A percentile compares a stretch with the other conserved stretches of the same genome.
Conservation (phyloP, 495 filamentous ascomycete genomes). For the Hapsidospora chrysogenum region DNA sequence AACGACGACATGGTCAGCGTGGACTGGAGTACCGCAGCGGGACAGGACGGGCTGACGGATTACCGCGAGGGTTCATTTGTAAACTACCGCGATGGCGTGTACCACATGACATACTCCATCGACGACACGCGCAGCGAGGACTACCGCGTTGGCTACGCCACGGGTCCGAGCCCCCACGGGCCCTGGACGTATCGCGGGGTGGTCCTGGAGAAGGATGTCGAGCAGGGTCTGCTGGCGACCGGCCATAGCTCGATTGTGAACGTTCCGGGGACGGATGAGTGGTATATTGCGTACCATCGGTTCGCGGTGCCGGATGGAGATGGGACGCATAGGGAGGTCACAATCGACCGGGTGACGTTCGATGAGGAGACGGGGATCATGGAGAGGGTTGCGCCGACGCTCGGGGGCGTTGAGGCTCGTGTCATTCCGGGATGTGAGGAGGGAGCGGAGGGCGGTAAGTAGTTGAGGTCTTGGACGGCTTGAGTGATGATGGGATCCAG, state of each 20-base stretch:
- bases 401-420: not conserved
- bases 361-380: constrained; percentile 4
- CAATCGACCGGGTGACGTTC: constrained; percentile 6
- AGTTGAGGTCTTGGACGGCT: too few relatives aligned
- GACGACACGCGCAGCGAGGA: constrained; percentile 7
- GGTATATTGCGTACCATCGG: constrained; percentile 9
- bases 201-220: constrained; percentile 6
- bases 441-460: too few relatives aligned
- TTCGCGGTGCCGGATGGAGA: constrained; percentile 6
- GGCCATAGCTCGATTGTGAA: constrained; percentile 8
- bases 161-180: constrained; percentile 1
- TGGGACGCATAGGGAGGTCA: constrained; percentile 5
- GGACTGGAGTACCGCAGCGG: constrained; percentile 2
- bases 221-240: constrained; percentile 5
- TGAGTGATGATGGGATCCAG: too few relatives aligned
- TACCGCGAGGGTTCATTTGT: constrained; percentile 7
- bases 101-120: constrained; percentile 7
- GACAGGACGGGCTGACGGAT: constrained; percentile 2
- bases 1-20: constrained; percentile 7
- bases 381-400: constrained; percentile 4
- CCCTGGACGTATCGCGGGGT: constrained; percentile 7
- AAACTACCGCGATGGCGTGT: constrained; percentile 6
- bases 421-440: not conserved
- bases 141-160: constrained; percentile 9
- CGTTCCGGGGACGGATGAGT: constrained; percentile 7